Conservation (phyloP, 2,329 filamentous ascomycete species). For the Diaporthe sp. region DNA sequence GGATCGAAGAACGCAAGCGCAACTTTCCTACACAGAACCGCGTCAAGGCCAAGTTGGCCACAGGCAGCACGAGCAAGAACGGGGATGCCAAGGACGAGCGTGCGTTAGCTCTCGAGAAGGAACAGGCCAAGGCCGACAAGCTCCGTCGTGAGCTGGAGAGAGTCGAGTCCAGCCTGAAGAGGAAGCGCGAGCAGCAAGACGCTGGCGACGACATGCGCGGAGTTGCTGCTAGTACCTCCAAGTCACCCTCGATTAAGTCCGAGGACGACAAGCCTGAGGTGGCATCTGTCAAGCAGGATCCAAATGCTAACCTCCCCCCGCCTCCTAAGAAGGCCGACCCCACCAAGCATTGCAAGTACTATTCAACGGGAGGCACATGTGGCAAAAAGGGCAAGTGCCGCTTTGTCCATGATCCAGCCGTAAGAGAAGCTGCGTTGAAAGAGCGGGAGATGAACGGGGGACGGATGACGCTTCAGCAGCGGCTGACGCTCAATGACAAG, state of each 20-base stretch:
- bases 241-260: conserved; percentile 60
- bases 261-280: conserved; percentile 73
- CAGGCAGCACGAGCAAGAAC: conserved; percentile 71
- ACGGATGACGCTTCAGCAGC: conserved; percentile 75
- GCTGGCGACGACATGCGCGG: conserved; percentile 77
- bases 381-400: conserved; percentile 83
- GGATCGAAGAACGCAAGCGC: conserved; percentile 84
- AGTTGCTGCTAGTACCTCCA: conserved; percentile 54
- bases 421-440: conserved; percentile 73
- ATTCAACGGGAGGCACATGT: conserved; percentile 76
- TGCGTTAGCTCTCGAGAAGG: conserved; percentile 65
- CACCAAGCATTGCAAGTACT: conserved; percentile 79
- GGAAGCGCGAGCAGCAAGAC: conserved; percentile 77
- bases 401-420: conserved; percentile 76
- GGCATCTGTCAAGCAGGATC: conserved; percentile 64
- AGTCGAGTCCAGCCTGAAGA: conserved; percentile 78
- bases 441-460: conserved; percentile 76
- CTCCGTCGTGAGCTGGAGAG: conserved; percentile 76
- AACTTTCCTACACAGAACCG: conserved; percentile 85
- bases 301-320: conserved; percentile 54
- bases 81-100: conserved; percentile 62
- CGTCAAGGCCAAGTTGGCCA: conserved; percentile 73
- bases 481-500: conserved; percentile 76
- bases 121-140: conserved; percentile 71
- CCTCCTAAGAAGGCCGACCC: conserved; percentile 72